A percentile compares a stretch with the other conserved stretches of the same genome.
These are phyloP conservation scores for Aspergillus affinis DNA, from an alignment of 495 filamentous ascomycete genomes.

Conservation along the genomic window DNA sequence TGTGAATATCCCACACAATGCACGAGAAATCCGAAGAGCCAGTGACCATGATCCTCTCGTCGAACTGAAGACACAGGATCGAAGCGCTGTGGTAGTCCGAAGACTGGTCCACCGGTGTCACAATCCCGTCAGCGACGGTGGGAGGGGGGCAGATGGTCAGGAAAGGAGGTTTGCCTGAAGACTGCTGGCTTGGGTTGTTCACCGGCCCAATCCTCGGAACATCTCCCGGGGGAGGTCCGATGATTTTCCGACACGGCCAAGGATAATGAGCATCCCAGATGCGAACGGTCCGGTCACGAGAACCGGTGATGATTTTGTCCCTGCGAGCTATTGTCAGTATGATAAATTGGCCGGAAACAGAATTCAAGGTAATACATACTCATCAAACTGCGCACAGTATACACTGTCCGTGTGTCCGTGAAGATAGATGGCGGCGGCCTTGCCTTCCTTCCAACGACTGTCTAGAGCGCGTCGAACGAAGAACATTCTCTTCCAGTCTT, in stretches of 20 bases:
- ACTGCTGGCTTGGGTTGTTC: slow-evolving; percentile 39
- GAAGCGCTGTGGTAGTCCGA: slow-evolving; percentile 74
- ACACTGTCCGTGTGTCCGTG: slow-evolving; percentile 93
- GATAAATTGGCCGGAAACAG: not conserved
- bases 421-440: slow-evolving; percentile 79
- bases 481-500: slow-evolving; percentile 88
- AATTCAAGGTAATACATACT: slow-evolving; percentile 53
- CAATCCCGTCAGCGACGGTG: slow-evolving; percentile 30
- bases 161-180: slow-evolving; percentile 43
- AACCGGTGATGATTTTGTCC: slow-evolving; percentile 93
- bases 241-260: slow-evolving; percentile 76
- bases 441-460: slow-evolving; percentile 72
- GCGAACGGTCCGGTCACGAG: slow-evolving; percentile 89
- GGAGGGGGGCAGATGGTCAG: slow-evolving; percentile 46
- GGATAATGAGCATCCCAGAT: slow-evolving; percentile 89
- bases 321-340: slow-evolving; percentile 37
- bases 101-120: slow-evolving; percentile 28
- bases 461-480: slow-evolving; percentile 71
- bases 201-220: slow-evolving; percentile 30
- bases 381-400: slow-evolving; percentile 97
- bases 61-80: slow-evolving; percentile 92
- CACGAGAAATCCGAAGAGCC: slow-evolving; percentile 90
- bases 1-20: slow-evolving; percentile 84
- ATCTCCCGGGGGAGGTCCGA: slow-evolving; percentile 52
- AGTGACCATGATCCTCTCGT: slow-evolving; percentile 87